Base-by-base conservation (phyloP, 345 rosid species). In the Gossypium mustelinum region DNA sequence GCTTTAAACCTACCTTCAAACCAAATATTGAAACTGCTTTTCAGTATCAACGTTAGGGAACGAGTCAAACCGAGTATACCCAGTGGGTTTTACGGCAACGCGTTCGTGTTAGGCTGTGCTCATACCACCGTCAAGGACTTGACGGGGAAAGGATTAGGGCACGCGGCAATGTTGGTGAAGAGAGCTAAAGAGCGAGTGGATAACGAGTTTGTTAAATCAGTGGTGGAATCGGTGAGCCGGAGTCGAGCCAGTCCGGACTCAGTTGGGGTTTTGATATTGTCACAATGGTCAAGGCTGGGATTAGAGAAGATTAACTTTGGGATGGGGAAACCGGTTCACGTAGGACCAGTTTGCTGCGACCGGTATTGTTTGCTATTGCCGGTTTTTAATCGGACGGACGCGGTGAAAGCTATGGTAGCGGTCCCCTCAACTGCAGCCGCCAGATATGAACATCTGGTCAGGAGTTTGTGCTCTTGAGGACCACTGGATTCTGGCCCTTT, bases 221-320 rank as follows among this genome's bases (percentile, higher is more conserved):
- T 89, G 51, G 77, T 87, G 2, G 88, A 86, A 71, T 79, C 85
- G 24, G 94, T 91, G 84, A 90, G 92, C 69, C 81, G 45, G 50
- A 52, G 73, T 54, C 77, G 79, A 61, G 86, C 89, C 41, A 34
- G 91, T 80, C 89, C 92, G 0, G 97, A 87, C 90, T 83, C 90
- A 13, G 94, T 87, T 0, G 95, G 94, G 1, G 92, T 89, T 0
- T 74, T 93, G 84, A 85, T 93, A 57, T 5, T 90, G 79, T 89
- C 97, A 47, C 94, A 94, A 58, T 94, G 98, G 98, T 94, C 98
- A 74, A 87, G 88, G 48, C 87, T 94, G 62, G 98, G 97, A 48
- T 77, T 94, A 41, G 96, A 94, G 8, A 83, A 74, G 76, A 84
- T 92, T 76, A 95, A 94, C 89, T 87, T 94, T 2, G 97, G 97